Evolutionary conservation across 2,329 filamentous ascomycete genomes (phyloP).

Genomic region (Didymella exigua): DNA sequence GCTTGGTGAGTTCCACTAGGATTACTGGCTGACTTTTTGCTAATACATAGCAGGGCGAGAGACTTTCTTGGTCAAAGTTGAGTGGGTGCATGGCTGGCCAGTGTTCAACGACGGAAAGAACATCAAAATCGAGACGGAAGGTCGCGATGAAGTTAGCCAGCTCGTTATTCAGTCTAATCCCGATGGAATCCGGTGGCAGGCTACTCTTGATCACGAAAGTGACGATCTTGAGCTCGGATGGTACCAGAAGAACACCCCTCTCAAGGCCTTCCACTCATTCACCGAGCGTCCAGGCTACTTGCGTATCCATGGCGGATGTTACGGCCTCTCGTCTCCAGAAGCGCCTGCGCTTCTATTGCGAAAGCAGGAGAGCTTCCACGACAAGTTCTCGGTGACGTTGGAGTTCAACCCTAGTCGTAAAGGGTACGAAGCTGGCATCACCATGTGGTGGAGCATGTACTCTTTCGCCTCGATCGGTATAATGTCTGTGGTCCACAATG

Average conservation of each 20-base stretch:
- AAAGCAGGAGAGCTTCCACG: constrained; percentile 57
- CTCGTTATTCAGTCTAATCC: background rate
- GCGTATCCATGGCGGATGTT: constrained; percentile 59
- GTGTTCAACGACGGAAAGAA: constrained; percentile 56
- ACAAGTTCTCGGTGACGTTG: constrained; percentile 53
- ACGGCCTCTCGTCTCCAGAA: constrained; percentile 57
- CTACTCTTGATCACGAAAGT: constrained; percentile 43
- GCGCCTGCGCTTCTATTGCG: constrained; percentile 60
- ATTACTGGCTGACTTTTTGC: background rate
- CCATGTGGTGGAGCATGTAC: constrained; percentile 61
- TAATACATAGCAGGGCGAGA: constrained; percentile 49
- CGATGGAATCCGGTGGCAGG: constrained; percentile 3
- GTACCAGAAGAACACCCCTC: constrained; percentile 56
- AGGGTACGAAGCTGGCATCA: constrained; percentile 59
- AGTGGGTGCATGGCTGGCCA: constrained; percentile 60
- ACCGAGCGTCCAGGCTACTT: constrained; percentile 52
- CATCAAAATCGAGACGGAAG: constrained; percentile 47
- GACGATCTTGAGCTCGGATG: constrained; percentile 45
- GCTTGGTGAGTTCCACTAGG: background rate
- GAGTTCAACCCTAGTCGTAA: constrained; percentile 53
- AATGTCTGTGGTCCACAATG: background rate
- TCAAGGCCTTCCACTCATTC: constrained; percentile 56
- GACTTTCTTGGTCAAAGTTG: constrained; percentile 57
- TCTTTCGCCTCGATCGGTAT: constrained; percentile 54
- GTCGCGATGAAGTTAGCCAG: constrained; percentile 17